These are phyloP conservation scores for Dittrichia graveolens DNA, from an alignment of 129 eudicot species.

Conservation along the genomic window DNA sequence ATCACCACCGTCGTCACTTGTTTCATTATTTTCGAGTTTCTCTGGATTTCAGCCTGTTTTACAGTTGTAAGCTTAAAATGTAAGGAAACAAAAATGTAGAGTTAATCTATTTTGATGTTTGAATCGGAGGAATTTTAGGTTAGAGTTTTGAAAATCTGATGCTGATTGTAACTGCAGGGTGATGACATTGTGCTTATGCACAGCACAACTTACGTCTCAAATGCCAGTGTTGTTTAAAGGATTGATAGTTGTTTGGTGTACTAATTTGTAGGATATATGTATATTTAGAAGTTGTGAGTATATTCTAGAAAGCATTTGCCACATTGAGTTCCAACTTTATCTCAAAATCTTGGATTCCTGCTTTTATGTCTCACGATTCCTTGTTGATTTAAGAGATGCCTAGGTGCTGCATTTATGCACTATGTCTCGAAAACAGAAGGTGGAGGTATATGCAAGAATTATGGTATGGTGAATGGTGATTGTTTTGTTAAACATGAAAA, in stretches of 20 bases:
- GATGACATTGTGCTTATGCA: slow-evolving; percentile 17
- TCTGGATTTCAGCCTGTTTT: slow-evolving; percentile 10
- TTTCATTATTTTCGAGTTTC: slow-evolving; percentile 5
- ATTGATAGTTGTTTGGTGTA: background rate
- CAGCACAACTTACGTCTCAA: background rate
- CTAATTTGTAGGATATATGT: background rate
- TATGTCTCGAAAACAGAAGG: background rate
- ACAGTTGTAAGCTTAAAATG: background rate
- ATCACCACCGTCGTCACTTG: background rate
- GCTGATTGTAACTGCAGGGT: slow-evolving; percentile 16
- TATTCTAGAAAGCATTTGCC: slow-evolving; percentile 18
- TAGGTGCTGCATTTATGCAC: slow-evolving; percentile 19
- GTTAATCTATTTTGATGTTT: slow-evolving; percentile 14
- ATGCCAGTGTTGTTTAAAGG: background rate
- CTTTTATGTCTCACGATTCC: background rate
- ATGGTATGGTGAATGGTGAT: slow-evolving; percentile 5
- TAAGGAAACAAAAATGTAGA: slow-evolving; percentile 2
- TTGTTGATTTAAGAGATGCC: background rate
- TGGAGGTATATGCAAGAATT: background rate
- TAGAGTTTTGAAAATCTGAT: background rate
- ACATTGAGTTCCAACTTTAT: slow-evolving; percentile 2
- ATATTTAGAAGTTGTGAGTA: background rate
- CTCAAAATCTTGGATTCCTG: background rate
- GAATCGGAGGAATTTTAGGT: slow-evolving; percentile 11
- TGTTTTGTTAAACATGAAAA: slow-evolving; percentile 12